Evolutionary conservation across 2,329 filamentous ascomycete species (phyloP), one percentile per base, ranked within the genome.

Genomic region (Fusarium cyanostomum): DNA sequence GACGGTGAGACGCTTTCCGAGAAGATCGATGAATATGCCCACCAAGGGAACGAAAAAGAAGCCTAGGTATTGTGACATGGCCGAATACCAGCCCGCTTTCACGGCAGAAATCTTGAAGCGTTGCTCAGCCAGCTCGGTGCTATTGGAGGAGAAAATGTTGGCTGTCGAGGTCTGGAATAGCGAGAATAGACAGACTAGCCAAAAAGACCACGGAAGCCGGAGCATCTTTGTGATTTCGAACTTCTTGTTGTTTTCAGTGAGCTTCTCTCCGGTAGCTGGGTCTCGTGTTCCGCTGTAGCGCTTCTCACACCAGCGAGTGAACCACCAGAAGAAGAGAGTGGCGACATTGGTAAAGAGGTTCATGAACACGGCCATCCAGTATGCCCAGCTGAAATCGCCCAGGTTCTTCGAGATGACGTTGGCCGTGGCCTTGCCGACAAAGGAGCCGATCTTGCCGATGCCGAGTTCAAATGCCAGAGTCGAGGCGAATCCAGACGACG

Each of bases 361-460:
- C 83, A 88, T 88, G 65, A 86, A 84, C 0, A 89, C 85, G 0
- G 82, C 80, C 9, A 82, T 82, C 86, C 86, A 88, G 67, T 83
- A 88, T 0, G 84, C 84, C 84, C 85, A 88, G 49, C 81, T 81
- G 41, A 89, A 89, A 65, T 88, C 79, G 0, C 85, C 84, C 0
- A 82, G 84, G 11, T 81, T 83, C 63, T 75, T 79, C 0, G 85
- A 80, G 24, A 88, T 88, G 18, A 86, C 76, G 41, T 88, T 88
- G 4, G 86, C 84, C 0, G 85, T 85, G 0, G 84, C 79, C 62
- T 86, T 86, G 10, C 86, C 86, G 1, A 86, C 83, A 53, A 89
- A 88, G 0, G 80, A 81, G 2, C 86, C 86, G 8, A 89, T 82
- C 70, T 87, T 88, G 15, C 84, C 84, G 49, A 89, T 81, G 1